Base-by-base conservation (phyloP, 2,329 filamentous ascomycete species). In the Xylariaceae sp. region DNA sequence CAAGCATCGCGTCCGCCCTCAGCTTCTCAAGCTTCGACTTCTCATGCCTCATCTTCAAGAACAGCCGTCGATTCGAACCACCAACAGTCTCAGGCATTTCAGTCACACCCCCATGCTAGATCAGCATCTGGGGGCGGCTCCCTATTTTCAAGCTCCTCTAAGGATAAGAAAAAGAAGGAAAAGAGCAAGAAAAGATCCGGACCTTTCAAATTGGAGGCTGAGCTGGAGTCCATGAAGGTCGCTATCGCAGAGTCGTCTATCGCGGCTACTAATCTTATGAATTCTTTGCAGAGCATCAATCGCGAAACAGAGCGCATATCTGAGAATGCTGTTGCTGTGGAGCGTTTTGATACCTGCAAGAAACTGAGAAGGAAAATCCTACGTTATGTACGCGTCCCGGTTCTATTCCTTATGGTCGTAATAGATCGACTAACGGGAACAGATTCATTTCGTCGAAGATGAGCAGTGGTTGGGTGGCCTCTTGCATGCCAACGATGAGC, bases 401-500 rank as follows among this genome's bases (percentile, higher is more conserved):
- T 11, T 34, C 9, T 39, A 3, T 39, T 51, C 9, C 7, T 47
- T 35, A 53, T 17, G 13, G 30, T 13, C 7, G 51, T 15, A 4
- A 35, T 17, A 9, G 52, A 3, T 55, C 13, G 47, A 45, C 71
- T 73, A 50, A 73, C 55, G 18, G 51, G 15, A 8, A 47, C 57
- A 87, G 84, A 96, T 97, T 64, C 91, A 97, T 70, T 83, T 92
- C 54, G 88, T 97, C 10, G 90, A 96, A 72, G 88, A 86, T 7
- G 93, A 97, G 70, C 87, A 97, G 69, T 97, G 89, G 81, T 86
- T 99, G 7, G 94, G 93, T 48, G 88, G 90, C 62, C 81, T 99
- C 3, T 86, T 99, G 15, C 90, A 94, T 69, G 92, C 93, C 64
- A 97, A 99, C 69, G 94, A 99, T 68, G 90, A 96, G 74, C 86